Base-by-base conservation (phyloP, 805 yeast genomes). In the Metschnikowia drakensbergensis region DNA sequence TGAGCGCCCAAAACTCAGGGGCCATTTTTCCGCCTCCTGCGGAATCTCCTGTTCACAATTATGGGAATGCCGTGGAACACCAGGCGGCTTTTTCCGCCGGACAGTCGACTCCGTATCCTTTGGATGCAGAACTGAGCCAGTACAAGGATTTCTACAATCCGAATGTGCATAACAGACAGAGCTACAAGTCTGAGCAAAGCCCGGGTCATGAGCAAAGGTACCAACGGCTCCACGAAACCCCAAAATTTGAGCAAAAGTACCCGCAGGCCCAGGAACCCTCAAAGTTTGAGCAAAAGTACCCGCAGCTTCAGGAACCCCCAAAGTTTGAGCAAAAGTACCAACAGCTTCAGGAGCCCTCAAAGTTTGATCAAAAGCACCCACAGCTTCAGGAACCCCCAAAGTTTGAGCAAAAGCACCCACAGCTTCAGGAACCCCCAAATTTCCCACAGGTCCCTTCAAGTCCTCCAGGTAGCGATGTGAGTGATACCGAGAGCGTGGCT, bases 401-500 rank as follows among this genome's bases (percentile, higher is more conserved):
- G 36, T n/a, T n/a, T n/a, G 36, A n/a, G 36, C 3, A n/a, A n/a
- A n/a, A 46, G 38, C 10, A 28, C 23, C 6, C 49, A 52, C 38
- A 50, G 53, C 1, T 8, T 6, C 9, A 13, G 23, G 11, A 37
- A 10, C 22, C 25, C 5, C 5, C 13, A 4, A 17, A 17, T 17
- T 37, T 27, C 13, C 41, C 41, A 9, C 49, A 47, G 42, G 58
- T 49, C 17, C 58, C 59, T 3, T 50, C 59, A 0, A 52, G 55
- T 34, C 54, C 58, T 11, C 57, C 57, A 1, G 55, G 48, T 3
- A 45, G 38, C 25, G 53, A 52, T 30, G 35, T 46, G 10, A 53
- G 58, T 27, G 60, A 57, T 22, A 22, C 50, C 2, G 58, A 55
- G 30, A 55, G 59, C 30, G 60, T 52, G 2, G 54, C 59, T n/a